phyloP scores from a whole-genome alignment of 129 eudicot genomes.

The Chrysanthemum lavandulifolium region DNA sequence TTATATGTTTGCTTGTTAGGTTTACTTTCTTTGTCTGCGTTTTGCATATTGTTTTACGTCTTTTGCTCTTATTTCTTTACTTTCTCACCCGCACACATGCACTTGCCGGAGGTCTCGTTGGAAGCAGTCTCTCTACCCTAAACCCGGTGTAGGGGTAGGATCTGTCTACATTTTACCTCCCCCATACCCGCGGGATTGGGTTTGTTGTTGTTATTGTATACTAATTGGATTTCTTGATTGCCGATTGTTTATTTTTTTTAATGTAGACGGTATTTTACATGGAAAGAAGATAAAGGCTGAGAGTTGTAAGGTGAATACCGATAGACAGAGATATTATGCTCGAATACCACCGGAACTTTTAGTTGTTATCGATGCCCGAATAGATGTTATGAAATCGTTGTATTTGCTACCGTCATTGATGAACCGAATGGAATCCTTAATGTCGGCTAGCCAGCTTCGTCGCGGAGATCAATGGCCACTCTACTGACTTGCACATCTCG shows the following conservation, averaged over 20 bases:
- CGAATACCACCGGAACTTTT: conserved; percentile 94
- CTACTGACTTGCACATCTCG: conserved; percentile 43
- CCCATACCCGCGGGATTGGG: too few relatives aligned
- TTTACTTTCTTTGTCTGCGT: too few relatives aligned
- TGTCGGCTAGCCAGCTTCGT: conserved; percentile 94
- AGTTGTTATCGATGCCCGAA: conserved; percentile 48
- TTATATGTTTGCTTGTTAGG: too few relatives aligned
- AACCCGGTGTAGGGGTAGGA: too few relatives aligned
- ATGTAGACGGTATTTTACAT: conserved; percentile 33
- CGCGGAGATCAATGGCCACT: conserved; percentile 44
- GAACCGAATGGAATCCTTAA: conserved; percentile 83
- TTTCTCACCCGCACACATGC: too few relatives aligned
- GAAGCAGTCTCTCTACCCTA: too few relatives aligned
- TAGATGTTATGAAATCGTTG: conserved; percentile 57
- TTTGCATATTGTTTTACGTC: too few relatives aligned
- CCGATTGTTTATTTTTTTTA: not conserved
- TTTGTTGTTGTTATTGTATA: too few relatives aligned
- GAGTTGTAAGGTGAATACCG: conserved; percentile 27
- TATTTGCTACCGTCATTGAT: conserved; percentile 90
- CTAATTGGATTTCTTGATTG: not conserved
- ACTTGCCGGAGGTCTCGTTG: too few relatives aligned
- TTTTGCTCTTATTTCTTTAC: too few relatives aligned
- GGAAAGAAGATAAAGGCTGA: conserved; percentile 38
- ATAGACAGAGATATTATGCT: conserved; percentile 43
- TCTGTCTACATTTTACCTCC: too few relatives aligned